phyloP scores from a whole-genome alignment of 2,329 filamentous ascomycete genomes.

The Hymenoscyphus linearis region DNA sequence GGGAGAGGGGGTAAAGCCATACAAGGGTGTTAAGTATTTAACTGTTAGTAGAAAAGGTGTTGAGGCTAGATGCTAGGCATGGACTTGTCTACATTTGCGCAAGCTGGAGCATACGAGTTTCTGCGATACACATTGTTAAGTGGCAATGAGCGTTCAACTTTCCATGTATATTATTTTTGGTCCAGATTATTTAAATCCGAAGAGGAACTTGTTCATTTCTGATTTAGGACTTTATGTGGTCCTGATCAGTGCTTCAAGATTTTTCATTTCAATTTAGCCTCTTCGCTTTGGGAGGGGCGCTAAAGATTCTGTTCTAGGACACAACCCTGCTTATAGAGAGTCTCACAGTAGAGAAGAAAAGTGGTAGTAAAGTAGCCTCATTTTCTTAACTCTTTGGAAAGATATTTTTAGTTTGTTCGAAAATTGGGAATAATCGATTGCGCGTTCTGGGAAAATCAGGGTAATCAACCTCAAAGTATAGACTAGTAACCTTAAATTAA shows the following conservation, averaged over 20 bases:
- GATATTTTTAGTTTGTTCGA: no score
- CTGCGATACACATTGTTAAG: constrained; percentile 1
- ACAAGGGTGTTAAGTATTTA: constrained; percentile 97
- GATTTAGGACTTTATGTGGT: not conserved
- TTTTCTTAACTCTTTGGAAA: no score
- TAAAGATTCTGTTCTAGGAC: no score
- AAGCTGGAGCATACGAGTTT: not conserved
- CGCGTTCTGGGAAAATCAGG: no score
- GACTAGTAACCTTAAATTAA: no score
- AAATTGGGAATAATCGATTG: no score
- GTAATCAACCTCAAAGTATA: no score
- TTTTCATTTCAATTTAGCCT: not conserved
- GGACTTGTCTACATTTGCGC: not conserved
- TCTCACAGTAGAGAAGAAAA: no score
- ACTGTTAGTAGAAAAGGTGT: constrained; percentile 65
- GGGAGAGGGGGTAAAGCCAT: constrained; percentile 84
- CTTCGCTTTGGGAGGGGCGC: no score
- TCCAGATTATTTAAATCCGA: not conserved
- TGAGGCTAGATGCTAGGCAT: constrained; percentile 51
- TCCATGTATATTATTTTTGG: not conserved
- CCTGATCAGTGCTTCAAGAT: not conserved
- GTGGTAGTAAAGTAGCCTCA: no score
- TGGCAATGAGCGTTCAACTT: not conserved
- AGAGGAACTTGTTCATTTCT: not conserved
- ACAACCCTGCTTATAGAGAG: no score